Evolutionary conservation across 148 eudicot genomes (phyloP).

Genomic region (Rhododendron ovatum): DNA sequence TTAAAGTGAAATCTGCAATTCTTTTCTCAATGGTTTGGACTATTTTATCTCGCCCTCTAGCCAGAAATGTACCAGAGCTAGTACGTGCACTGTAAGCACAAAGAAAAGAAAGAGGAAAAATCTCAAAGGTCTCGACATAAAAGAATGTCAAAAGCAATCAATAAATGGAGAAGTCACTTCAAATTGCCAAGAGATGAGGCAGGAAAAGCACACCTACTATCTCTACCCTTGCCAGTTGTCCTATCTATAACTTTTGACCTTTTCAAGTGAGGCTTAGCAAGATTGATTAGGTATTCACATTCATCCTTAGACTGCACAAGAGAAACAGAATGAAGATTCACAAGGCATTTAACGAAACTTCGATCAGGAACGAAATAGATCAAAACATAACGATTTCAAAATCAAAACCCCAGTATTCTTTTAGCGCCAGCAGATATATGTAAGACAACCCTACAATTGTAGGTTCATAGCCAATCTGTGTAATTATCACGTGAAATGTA

Average conservation of each 20-base stretch:
- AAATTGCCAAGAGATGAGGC: slow-evolving; percentile 4
- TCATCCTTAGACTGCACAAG: no score
- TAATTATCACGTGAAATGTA: neutral
- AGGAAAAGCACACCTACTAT: slow-evolving; percentile 55
- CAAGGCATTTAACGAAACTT: slow-evolving; percentile 2
- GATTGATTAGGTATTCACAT: slow-evolving; percentile 46
- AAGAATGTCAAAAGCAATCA: neutral
- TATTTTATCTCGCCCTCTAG: slow-evolving; percentile 72
- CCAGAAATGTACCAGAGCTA: slow-evolving; percentile 84
- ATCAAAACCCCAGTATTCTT: neutral
- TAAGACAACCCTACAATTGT: neutral
- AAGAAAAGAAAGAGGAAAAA: neutral
- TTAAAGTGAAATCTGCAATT: slow-evolving; percentile 83
- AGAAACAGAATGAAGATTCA: neutral
- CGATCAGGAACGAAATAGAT: neutral
- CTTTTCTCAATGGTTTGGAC: slow-evolving; percentile 67
- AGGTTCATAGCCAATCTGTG: neutral
- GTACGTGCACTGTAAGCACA: slow-evolving; percentile 63
- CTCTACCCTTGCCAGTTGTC: slow-evolving; percentile 69
- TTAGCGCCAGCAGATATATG: neutral
- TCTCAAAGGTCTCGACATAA: neutral
- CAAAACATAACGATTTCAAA: neutral
- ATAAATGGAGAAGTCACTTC: neutral
- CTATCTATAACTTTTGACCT: slow-evolving; percentile 84
- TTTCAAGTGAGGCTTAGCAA: slow-evolving; percentile 79